These are phyloP conservation scores for Aspergillus cavernicola DNA, from an alignment of 495 filamentous ascomycete species.

Conservation along the genomic window DNA sequence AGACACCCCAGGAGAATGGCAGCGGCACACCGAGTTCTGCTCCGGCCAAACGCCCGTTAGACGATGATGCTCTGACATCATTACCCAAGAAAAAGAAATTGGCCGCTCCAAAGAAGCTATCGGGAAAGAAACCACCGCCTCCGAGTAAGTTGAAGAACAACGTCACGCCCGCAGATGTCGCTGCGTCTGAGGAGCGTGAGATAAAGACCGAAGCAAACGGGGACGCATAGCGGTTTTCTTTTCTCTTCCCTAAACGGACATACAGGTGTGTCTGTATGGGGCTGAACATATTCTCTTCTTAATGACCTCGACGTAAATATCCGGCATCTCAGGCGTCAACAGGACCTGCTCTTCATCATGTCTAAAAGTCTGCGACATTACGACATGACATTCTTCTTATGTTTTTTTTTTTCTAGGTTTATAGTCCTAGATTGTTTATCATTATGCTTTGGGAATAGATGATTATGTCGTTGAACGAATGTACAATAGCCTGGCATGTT, in stretches of 20 bases:
- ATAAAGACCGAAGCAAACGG: conserved; percentile 28
- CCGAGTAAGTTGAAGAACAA: conserved; percentile 44
- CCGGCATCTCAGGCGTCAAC: conserved; percentile 29
- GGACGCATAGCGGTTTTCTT: conserved; percentile 12
- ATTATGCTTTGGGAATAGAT: conserved; percentile 18
- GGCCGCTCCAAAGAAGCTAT: conserved; percentile 37
- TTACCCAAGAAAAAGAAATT: conserved; percentile 47
- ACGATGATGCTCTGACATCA: conserved; percentile 36
- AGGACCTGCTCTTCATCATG: conserved; percentile 18
- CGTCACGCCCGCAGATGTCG: conserved; percentile 19
- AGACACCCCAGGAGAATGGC: conserved; percentile 37
- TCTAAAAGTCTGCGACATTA: conserved; percentile 22
- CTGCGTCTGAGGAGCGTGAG: conserved; percentile 15
- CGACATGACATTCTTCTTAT: conserved; percentile 15
- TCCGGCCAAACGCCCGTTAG: conserved; percentile 37
- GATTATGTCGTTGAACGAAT: conserved; percentile 15
- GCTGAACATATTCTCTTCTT: conserved; percentile 24
- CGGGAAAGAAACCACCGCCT: conserved; percentile 37
- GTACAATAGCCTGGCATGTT: conserved; percentile 15
- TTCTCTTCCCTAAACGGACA: conserved; percentile 5
- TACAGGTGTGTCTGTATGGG: conserved; percentile 13
- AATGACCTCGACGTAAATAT: conserved; percentile 30
- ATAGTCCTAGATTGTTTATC: conserved; percentile 3
- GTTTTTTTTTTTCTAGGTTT: conserved; percentile 12
- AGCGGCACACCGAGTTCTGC: conserved; percentile 35